Percentiles rank a stretch among this genome's conserved stretches.
phyloP scores from a whole-genome alignment of 2,329 filamentous ascomycete species.

The Ceratocystis ficicola region DNA sequence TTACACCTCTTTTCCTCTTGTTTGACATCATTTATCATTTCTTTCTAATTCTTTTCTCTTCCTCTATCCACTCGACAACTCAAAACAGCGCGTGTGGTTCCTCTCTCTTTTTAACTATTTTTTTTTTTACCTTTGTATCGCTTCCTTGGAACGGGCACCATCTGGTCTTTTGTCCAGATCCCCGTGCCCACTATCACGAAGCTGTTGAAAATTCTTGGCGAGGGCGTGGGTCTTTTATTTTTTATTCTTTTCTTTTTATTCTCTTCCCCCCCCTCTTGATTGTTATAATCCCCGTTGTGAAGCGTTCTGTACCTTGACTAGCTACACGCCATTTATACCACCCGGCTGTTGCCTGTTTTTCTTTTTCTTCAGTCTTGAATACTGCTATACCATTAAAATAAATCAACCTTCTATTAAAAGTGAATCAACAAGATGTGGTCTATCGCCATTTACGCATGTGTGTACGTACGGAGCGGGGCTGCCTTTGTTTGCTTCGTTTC shows the following conservation, averaged over 20 bases:
- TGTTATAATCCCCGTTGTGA: neutral
- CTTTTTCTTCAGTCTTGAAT: neutral
- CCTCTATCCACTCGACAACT: too few relatives aligned
- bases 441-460: neutral
- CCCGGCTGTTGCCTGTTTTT: neutral
- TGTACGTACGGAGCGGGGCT: too few relatives aligned
- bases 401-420: neutral
- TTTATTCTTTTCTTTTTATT: neutral
- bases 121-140: neutral
- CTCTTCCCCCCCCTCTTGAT: neutral
- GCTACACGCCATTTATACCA: conserved; percentile 3
- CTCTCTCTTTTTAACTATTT: neutral
- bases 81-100: neutral
- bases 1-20: neutral
- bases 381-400: neutral
- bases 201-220: too few relatives aligned
- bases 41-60: neutral
- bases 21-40: neutral
- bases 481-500: neutral
- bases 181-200: too few relatives aligned
- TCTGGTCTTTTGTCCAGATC: neutral
- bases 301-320: neutral
- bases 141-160: too few relatives aligned
- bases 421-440: neutral
- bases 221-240: too few relatives aligned